These are phyloP conservation scores for Phytopythium chamaehyphon DNA, from an alignment of 352 stramenopile species.

Conservation along the genomic window DNA sequence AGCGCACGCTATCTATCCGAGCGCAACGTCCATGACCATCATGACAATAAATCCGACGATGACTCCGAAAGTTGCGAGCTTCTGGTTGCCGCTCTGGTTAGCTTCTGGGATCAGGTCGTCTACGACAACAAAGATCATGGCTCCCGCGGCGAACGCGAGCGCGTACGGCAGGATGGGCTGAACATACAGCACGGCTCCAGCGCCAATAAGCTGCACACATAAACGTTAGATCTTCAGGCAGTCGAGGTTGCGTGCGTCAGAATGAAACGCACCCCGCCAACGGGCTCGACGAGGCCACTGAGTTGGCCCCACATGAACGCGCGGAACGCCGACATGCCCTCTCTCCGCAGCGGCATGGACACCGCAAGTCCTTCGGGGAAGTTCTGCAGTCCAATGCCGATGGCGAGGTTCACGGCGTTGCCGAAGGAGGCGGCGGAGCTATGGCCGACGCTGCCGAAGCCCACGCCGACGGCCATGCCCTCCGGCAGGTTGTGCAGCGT, in stretches of 20 bases:
- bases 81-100: conserved; percentile 86
- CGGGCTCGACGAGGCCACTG: conserved; percentile 85
- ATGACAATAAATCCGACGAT: conserved; percentile 91
- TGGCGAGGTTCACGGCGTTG: conserved; percentile 83
- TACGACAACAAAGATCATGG: conserved; percentile 92
- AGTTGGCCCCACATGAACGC: conserved; percentile 90
- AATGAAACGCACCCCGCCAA: conserved; percentile 65
- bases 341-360: conserved; percentile 81
- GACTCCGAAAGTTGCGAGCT: conserved; percentile 78
- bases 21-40: conserved; percentile 88
- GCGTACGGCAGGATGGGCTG: conserved; percentile 88
- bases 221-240: conserved; percentile 1
- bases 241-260: not conserved
- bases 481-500: conserved; percentile 90
- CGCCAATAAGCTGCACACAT: conserved; percentile 64
- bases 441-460: conserved; percentile 83
- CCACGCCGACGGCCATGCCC: conserved; percentile 87
- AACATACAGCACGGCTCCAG: conserved; percentile 79
- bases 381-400: conserved; percentile 89
- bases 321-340: conserved; percentile 77
- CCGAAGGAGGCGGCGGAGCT: conserved; percentile 63
- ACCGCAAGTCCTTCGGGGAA: conserved; percentile 88
- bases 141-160: conserved; percentile 86
- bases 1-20: conserved; percentile 36
- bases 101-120: conserved; percentile 89